A percentile compares a stretch with the other conserved stretches of the same genome.
Evolutionary conservation across 441 rosid species (phyloP).

Genomic region (Raphanus hybrid): DNA sequence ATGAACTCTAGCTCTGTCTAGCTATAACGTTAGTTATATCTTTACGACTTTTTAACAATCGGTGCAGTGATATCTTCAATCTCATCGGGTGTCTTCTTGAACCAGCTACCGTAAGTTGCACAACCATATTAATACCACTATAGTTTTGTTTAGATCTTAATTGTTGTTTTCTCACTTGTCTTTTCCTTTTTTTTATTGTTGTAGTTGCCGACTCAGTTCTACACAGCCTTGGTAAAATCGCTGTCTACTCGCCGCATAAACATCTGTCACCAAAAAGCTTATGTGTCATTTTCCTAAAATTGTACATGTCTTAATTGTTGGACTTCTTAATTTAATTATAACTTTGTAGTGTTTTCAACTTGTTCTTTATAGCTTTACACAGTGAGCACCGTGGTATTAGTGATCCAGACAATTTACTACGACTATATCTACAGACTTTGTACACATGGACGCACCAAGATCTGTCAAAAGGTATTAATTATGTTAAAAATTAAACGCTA

Average conservation of each 20-base stretch:
- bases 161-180: neutral
- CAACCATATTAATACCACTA: neutral
- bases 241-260: slow-evolving; percentile 43
- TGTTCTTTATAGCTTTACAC: slow-evolving; percentile 70
- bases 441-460: slow-evolving; percentile 43
- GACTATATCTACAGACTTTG: slow-evolving; percentile 59
- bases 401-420: slow-evolving; percentile 75
- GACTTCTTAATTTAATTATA: no score
- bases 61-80: slow-evolving; percentile 82
- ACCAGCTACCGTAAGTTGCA: slow-evolving; percentile 84
- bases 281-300: slow-evolving; percentile 30
- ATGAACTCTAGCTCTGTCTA: neutral
- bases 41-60: neutral
- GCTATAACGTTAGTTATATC: neutral
- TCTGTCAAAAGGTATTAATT: slow-evolving; percentile 45
- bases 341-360: neutral
- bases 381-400: slow-evolving; percentile 65
- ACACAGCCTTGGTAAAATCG: slow-evolving; percentile 78
- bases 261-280: slow-evolving; percentile 29
- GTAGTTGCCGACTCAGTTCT: slow-evolving; percentile 94
- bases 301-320: neutral
- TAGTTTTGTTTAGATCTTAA: neutral
- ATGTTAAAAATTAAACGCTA: neutral
- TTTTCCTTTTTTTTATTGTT: slow-evolving; percentile 24
- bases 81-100: slow-evolving; percentile 86